phyloP scores from a whole-genome alignment of 768 basidiomycete genomes.

The Boletus eberwhitei region DNA sequence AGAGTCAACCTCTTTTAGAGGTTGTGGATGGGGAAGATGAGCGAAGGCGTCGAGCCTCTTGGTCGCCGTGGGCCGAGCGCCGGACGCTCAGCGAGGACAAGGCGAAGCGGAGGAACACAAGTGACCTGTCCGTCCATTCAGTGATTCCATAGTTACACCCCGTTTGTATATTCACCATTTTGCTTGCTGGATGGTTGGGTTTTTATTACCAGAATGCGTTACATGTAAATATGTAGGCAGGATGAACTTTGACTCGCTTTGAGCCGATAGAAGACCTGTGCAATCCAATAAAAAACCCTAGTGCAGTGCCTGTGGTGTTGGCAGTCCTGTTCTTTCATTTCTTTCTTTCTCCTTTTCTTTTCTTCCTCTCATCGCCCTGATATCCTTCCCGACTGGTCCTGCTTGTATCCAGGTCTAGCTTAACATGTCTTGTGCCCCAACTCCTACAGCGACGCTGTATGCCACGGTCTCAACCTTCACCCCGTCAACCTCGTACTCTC shows the following conservation, averaged over 20 bases:
- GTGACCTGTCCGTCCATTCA: constrained; percentile 40
- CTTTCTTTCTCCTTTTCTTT: not conserved
- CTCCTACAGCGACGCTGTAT: constrained; percentile 44
- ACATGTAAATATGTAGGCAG: not conserved
- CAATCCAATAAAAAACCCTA: not conserved
- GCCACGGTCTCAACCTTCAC: constrained; percentile 35
- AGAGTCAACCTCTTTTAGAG: not conserved
- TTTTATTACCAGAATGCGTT: not conserved
- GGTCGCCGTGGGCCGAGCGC: constrained; percentile 25
- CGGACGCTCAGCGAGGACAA: constrained; percentile 12
- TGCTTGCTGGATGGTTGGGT: not conserved
- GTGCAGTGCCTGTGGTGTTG: not conserved
- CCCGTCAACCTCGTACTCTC: constrained; percentile 36
- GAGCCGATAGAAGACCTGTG: not conserved
- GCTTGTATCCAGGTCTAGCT: not conserved
- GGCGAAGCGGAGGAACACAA: constrained; percentile 24
- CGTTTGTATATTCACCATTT: not conserved
- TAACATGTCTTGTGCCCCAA: constrained; percentile 38
- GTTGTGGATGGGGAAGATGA: constrained; percentile 5
- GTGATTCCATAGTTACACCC: constrained; percentile 62
- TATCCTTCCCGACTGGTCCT: not conserved
- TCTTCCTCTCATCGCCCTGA: not conserved
- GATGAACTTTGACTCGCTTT: not conserved
- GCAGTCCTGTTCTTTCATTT: constrained; percentile 1
- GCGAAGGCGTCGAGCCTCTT: constrained; percentile 21